A percentile compares a stretch with the other conserved stretches of the same genome.
Conservation (phyloP, 306 rosid genomes). For the Begonia masoniana region DNA sequence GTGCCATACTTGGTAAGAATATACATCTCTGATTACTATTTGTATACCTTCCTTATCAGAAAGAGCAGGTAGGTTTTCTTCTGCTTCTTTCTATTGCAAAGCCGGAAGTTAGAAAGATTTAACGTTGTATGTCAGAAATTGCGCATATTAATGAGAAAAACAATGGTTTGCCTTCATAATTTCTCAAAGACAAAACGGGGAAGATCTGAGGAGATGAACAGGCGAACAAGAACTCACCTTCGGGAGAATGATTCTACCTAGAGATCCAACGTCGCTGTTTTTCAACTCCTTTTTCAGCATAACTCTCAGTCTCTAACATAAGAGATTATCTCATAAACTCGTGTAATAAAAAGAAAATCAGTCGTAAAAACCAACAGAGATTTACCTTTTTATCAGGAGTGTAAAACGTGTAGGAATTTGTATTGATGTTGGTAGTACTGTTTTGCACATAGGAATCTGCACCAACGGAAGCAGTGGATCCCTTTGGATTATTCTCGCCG, state of each 20-base stretch:
- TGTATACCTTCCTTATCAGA: constrained; percentile 28
- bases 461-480: background rate
- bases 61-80: constrained; percentile 40
- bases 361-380: background rate
- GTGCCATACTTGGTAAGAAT: constrained; percentile 25
- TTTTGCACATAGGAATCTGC: constrained; percentile 2
- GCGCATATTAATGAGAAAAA: too few relatives aligned
- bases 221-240: constrained; percentile 30
- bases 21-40: constrained; percentile 29
- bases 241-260: constrained; percentile 58
- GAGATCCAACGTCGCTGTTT: constrained; percentile 37
- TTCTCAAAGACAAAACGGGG: background rate
- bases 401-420: constrained; percentile 6
- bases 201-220: background rate
- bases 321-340: background rate
- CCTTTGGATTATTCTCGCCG: background rate
- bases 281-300: constrained; percentile 34
- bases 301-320: constrained; percentile 20
- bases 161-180: too few relatives aligned
- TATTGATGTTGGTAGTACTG: background rate
- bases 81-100: constrained; percentile 40
- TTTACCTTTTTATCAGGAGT: constrained; percentile 44
- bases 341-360: background rate
- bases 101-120: background rate
- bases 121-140: too few relatives aligned